These are phyloP conservation scores for Puccinia brachypodii DNA, from an alignment of 1,284 basidiomycete species.

Conservation along the genomic window DNA sequence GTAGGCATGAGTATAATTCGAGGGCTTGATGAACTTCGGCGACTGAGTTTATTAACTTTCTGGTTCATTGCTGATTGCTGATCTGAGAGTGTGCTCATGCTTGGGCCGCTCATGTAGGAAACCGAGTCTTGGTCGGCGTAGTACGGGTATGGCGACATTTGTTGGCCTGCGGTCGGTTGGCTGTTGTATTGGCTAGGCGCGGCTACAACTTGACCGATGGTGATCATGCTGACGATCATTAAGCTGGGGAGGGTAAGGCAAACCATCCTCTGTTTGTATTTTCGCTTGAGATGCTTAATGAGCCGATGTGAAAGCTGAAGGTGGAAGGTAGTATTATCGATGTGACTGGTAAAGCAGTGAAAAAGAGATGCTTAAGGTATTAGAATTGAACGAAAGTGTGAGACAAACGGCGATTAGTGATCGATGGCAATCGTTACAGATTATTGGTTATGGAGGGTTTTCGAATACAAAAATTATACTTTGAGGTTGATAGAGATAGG, in stretches of 20 bases:
- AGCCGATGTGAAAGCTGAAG: not conserved
- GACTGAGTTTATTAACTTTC: not conserved
- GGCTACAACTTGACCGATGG: not conserved
- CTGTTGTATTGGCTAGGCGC: not conserved
- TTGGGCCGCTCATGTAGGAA: not conserved
- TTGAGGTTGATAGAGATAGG: not conserved
- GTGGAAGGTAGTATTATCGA: not conserved
- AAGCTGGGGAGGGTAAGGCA: not conserved
- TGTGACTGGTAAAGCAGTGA: not conserved
- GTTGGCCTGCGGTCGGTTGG: not conserved
- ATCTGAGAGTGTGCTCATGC: not conserved
- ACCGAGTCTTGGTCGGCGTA: not conserved
- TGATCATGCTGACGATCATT: not conserved
- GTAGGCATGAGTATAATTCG: not conserved
- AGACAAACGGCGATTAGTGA: too few species aligned
- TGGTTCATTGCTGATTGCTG: not conserved
- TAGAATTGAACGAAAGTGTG: slow-evolving; percentile 14
- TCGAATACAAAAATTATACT: not conserved
- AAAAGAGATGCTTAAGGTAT: not conserved
- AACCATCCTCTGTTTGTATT: not conserved
- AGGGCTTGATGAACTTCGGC: not conserved
- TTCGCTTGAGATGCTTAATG: too few species aligned
- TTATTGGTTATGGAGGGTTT: not conserved
- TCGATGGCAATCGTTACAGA: not conserved
- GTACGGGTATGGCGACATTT: not conserved